Evolutionary conservation across 1,284 basidiomycete species (phyloP), one percentile per base, ranked within the genome.

Genomic region (Polyporus tsugae): DNA sequence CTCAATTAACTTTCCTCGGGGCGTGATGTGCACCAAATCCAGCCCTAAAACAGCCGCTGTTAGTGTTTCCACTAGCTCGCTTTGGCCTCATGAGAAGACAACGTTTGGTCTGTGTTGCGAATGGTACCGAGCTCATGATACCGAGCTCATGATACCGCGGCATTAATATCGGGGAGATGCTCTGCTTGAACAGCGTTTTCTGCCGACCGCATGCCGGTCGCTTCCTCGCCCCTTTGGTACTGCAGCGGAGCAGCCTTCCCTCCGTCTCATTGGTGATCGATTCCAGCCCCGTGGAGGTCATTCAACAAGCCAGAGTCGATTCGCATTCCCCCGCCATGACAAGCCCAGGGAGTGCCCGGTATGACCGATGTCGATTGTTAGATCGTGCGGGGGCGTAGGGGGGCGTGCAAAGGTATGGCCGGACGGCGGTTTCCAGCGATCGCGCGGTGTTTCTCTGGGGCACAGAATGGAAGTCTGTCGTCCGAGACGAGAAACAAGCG

Each of bases 101-200:
- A 49, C 46, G 46, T 6, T 46, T 7, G n/a, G 44, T 46, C 44
- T 46, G 44, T 22, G 19, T 49, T 49, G 22, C 22, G 46, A 49
- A 49, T 49, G 46, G 46, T 25, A 25, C 46, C 22, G 46, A 49
- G 11, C 10, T 22, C 22, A 49, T 22, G 9, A 49, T 7, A 49
- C 10, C 22, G 22, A 49, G 11, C 10, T 22, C 22, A 49, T 22
- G 9, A 49, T 7, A 49, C 10, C 22, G 22, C 29, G 29, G 29
- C 46, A 49, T 49, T 49, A 49, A 49, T 49, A 22, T 49, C 46
- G 46, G 46, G 46, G 46, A 49, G 46, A 49, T 49, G 46, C 22
- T 49, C 46, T 49, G 46, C 13, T 49, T 49, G 22, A 49, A 49
- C 46, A 49, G 25, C 22, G 46, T 49, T 49, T 25, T 10, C 22